A percentile compares a stretch with the other conserved stretches of the same genome.
phyloP scores from a whole-genome alignment of 129 eudicot genomes.

The Flaveria sonorensis region DNA sequence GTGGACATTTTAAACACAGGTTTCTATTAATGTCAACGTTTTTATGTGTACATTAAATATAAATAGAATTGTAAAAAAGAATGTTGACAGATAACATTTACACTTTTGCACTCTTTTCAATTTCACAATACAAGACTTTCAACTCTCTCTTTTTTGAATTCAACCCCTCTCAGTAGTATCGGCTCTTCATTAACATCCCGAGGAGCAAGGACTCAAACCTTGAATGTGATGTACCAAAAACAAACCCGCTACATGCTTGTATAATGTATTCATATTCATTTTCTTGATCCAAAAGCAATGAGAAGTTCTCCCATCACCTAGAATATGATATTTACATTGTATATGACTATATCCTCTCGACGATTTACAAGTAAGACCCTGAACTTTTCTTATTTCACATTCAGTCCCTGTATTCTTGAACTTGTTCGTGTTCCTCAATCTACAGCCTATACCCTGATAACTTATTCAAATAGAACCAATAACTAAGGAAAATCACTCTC shows the following conservation, averaged over 20 bases:
- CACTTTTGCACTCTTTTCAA: neutral
- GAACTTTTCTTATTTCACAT: slow-evolving; percentile 23
- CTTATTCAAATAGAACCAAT: slow-evolving; percentile 13
- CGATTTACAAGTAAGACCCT: slow-evolving; percentile 4
- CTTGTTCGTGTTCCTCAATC: neutral
- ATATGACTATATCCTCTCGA: slow-evolving; percentile 1
- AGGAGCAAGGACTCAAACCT: neutral
- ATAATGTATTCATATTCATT: neutral
- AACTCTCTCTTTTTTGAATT: neutral
- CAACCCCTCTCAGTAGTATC: neutral
- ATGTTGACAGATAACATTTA: neutral
- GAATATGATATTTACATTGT: neutral
- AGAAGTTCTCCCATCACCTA: neutral
- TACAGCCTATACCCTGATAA: too few relatives aligned
- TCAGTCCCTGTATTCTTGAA: slow-evolving; percentile 5
- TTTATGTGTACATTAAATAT: too few relatives aligned
- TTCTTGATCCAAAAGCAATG: neutral
- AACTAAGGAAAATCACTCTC: slow-evolving; percentile 21
- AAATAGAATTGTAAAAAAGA: too few relatives aligned
- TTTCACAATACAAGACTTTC: neutral
- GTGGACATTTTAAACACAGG: too few relatives aligned
- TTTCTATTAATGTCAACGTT: too few relatives aligned
- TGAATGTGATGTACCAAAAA: neutral
- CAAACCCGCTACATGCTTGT: too few relatives aligned
- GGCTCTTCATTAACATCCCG: neutral